These are phyloP conservation scores for Hyphodiscus sp. DNA, from an alignment of 2,329 filamentous ascomycete genomes.

Conservation along the genomic window DNA sequence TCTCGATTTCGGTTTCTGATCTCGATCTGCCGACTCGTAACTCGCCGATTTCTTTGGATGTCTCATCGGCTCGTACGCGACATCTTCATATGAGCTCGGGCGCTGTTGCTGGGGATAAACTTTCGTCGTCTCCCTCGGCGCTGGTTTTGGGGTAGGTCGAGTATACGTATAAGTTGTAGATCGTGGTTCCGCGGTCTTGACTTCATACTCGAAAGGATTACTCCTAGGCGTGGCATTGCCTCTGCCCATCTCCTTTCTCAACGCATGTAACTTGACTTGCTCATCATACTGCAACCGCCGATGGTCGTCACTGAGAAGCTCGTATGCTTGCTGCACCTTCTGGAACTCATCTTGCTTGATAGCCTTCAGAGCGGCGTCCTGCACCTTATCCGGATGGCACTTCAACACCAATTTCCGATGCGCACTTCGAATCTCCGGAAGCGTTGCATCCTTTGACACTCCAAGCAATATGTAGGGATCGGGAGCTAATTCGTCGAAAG, in stretches of 20 bases:
- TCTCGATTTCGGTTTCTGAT: slow-evolving; percentile 14
- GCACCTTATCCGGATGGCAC: slow-evolving; percentile 87
- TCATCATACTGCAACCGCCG: slow-evolving; percentile 74
- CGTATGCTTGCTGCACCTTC: slow-evolving; percentile 86
- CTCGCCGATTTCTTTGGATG: slow-evolving; percentile 40
- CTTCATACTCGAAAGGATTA: slow-evolving; percentile 37
- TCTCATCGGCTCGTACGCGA: slow-evolving; percentile 39
- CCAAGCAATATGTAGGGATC: slow-evolving; percentile 79
- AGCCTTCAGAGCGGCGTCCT: slow-evolving; percentile 59
- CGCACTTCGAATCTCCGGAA: slow-evolving; percentile 66
- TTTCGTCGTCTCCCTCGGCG: slow-evolving; percentile 9
- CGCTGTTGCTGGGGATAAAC: not conserved
- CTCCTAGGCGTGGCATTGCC: slow-evolving; percentile 40
- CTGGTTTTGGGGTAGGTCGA: slow-evolving; percentile 24
- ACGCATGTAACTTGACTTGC: slow-evolving; percentile 58
- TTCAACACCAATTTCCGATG: slow-evolving; percentile 83
- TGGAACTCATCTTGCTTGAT: slow-evolving; percentile 85
- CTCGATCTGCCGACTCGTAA: slow-evolving; percentile 34
- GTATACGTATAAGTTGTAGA: slow-evolving; percentile 32
- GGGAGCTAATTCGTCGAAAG: slow-evolving; percentile 14
- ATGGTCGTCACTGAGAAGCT: slow-evolving; percentile 73
- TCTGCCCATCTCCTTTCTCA: slow-evolving; percentile 42
- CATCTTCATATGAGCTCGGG: slow-evolving; percentile 41
- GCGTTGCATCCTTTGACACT: slow-evolving; percentile 63
- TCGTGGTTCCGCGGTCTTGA: slow-evolving; percentile 46